Conservation (phyloP, 306 rosid species). For the Glycyrrhiza uralensis region DNA sequence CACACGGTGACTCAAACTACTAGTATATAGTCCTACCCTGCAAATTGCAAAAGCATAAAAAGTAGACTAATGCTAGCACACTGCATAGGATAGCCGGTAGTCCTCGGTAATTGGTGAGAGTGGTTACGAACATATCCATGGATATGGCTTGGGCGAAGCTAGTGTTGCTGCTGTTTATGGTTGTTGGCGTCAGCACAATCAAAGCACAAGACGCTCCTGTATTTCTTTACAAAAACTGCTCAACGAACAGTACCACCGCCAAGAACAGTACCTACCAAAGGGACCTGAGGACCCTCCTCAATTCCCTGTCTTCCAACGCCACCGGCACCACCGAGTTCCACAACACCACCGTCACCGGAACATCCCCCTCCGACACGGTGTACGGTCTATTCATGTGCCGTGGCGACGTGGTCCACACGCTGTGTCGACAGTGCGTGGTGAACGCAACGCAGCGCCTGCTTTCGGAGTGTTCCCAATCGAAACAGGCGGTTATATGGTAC, state of each 20-base stretch:
- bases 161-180: neutral
- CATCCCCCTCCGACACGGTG: slow-evolving; percentile 10
- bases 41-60: too few species aligned
- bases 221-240: slow-evolving; percentile 18
- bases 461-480: neutral
- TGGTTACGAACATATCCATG: too few species aligned
- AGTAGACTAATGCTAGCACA: too few species aligned
- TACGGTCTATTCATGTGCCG: slow-evolving; percentile 33
- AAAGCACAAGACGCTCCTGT: neutral
- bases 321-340: slow-evolving; percentile 20
- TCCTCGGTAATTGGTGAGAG: too few species aligned
- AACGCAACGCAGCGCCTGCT: slow-evolving; percentile 6
- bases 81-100: too few species aligned
- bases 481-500: slow-evolving; percentile 25
- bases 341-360: slow-evolving; percentile 29
- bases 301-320: slow-evolving; percentile 35
- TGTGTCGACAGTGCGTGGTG: slow-evolving; percentile 20
- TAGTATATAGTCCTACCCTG: too few species aligned
- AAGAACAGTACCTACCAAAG: slow-evolving; percentile 38
- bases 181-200: neutral
- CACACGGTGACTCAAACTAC: too few species aligned
- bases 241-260: slow-evolving; percentile 7
- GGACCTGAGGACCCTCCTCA: slow-evolving; percentile 31
- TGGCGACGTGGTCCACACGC: slow-evolving; percentile 3
- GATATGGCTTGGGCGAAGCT: neutral